Evolutionary conservation across 129 eudicot species (phyloP).

Genomic region (Oenanthe sinensis): DNA sequence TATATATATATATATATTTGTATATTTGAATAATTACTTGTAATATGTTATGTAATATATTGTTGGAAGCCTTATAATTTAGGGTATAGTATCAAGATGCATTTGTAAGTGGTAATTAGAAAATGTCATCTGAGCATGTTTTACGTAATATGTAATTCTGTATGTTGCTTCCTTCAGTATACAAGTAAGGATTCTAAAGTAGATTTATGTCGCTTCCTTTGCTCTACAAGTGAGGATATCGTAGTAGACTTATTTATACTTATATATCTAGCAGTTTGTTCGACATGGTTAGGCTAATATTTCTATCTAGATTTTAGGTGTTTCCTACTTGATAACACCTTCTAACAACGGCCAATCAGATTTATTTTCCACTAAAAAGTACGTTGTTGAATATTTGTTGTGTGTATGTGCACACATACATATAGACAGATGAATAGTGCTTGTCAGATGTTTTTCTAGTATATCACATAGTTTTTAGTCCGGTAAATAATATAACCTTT

Average conservation of each 20-base stretch:
- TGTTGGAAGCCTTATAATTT: neutral
- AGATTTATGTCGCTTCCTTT: neutral
- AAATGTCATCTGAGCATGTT: neutral
- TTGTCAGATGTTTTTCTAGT: neutral
- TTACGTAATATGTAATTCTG: no score
- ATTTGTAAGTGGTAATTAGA: neutral
- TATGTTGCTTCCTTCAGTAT: neutral
- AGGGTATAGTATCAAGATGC: neutral
- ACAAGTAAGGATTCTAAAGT: neutral
- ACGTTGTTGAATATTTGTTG: neutral
- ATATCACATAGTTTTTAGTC: neutral
- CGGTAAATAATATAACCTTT: constrained; percentile 13
- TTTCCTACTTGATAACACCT: neutral
- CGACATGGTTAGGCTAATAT: neutral
- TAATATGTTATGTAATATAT: neutral
- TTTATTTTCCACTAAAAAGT: neutral
- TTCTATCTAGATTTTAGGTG: neutral
- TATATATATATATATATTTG: neutral
- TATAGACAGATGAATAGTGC: neutral
- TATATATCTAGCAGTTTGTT: neutral
- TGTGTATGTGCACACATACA: neutral
- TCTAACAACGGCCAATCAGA: neutral
- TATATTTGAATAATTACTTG: neutral
- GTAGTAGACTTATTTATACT: neutral
- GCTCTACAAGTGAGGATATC: neutral